Evolutionary conservation across 2,329 filamentous ascomycete species (phyloP), one percentile per base, ranked within the genome.

Genomic region (Colletotrichum caudatum): DNA sequence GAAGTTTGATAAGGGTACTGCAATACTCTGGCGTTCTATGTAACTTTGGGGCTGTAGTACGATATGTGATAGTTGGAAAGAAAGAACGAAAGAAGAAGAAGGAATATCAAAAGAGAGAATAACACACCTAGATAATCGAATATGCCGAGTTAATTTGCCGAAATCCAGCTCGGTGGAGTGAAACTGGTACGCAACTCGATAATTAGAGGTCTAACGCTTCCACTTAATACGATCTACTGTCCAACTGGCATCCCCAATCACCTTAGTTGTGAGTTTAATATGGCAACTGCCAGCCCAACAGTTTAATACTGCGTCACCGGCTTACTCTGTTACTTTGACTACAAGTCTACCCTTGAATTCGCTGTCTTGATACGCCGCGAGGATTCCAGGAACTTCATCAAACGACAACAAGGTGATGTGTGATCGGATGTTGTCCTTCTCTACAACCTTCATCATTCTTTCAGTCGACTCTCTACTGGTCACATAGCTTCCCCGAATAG

Each of bases 401-500:
- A 79, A 79, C 0, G 75, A 26, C 20, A 80, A 60, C 1, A 68
- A 35, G 1, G 78, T 80, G 9, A 81, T 51, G 20, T 77, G 75
- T 3, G 78, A 79, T 56, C 72, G 72, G 2, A 81, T 74, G 6
- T 74, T 69, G 23, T 60, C 62, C 39, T 73, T 64, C n/a, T 74
- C 76, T 8, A 81, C 79, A 7, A 72, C 64, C 23, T 76, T 64
- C 76, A 81, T 78, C 80, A 81, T 81, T 29, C 77, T 72, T 44
- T 76, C 74, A 1, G 77, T 77, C 2, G 76, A 76, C 35, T 77
- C 76, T 8, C 62, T 72, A 58, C 76, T 77, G 8, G 78, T 74
- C n/a, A 80, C 79, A 63, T 80, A 81, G 64, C 76, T 80, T 16
- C 79, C 80, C 6, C 75, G 74, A 18, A 81, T 75, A 1, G 73